Evolutionary conservation across 192 early-diverging fungal genomes (phyloP), one percentile per base, ranked within the genome.

Genomic region (Coemansia sp.): DNA sequence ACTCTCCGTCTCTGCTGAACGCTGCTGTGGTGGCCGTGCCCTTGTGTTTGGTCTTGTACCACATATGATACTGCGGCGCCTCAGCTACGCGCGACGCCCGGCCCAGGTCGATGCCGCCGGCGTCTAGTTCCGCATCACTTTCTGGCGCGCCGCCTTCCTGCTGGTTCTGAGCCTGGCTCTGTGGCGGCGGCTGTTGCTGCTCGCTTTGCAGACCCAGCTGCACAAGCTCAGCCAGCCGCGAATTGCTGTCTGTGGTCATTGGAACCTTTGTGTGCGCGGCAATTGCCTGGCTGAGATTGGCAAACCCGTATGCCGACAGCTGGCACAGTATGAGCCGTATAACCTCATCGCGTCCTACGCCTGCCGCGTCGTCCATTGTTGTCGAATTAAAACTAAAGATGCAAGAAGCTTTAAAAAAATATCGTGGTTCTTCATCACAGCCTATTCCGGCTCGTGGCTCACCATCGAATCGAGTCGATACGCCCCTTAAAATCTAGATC

Each of bases 21-120:
- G 82, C 82, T 11, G 86, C 87, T 22, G 85, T 78, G 20, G 88
- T 88, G 15, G 85, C 86, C 21, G 82, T 66, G 56, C 83, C 92
- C 70, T 89, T 87, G 83, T 95, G 93, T 57, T 83, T 87, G 6
- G 91, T 92, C 53, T 83, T 87, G 70, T 89, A 93, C 78, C 87
- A 87, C 46, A 83, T 71, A 26, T 62, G 78, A 62, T 87, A 89
- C 50, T 84, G 84, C 34, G 87, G 87, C 59, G 71, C 68, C 15
- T 15, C 46, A 15, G 5, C 47, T 46, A 25, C 31, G 12, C 46
- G 57, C 15, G 26, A 19, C 28, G 31, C 48, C 28, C 38, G 52
- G 34, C 74, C 52, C 57, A 73, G 51, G 26, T 76, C 64, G 36
- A 64, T 40, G 52, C 72, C 57, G 17, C 26, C 47, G 10, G 44